Conservation (phyloP, 2,329 filamentous ascomycete species). For the Ascocoryne sarcoides region DNA sequence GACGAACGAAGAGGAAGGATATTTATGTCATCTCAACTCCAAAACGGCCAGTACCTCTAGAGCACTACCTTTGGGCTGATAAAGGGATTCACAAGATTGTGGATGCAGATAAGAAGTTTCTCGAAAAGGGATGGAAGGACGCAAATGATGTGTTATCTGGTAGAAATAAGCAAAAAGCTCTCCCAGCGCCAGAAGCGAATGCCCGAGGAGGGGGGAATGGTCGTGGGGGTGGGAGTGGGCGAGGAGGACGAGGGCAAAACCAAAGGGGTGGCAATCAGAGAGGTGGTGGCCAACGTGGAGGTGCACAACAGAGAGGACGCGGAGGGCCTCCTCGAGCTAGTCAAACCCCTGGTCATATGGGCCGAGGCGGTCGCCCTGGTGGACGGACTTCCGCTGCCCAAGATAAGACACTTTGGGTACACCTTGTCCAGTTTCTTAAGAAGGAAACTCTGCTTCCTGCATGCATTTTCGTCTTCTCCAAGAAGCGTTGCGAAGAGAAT, state of each 20-base stretch:
- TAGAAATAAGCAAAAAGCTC: constrained; percentile 64
- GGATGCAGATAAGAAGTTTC: constrained; percentile 80
- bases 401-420: constrained; percentile 94
- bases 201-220: constrained; percentile 40
- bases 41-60: constrained; percentile 87
- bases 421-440: constrained; percentile 82
- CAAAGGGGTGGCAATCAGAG: constrained; percentile 41
- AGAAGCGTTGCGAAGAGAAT: constrained; percentile 95
- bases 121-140: constrained; percentile 91
- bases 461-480: constrained; percentile 98
- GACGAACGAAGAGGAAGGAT: constrained; percentile 94
- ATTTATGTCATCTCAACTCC: constrained; percentile 98
- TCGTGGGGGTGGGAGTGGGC: constrained; percentile 47
- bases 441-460: constrained; percentile 82
- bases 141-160: constrained; percentile 76
- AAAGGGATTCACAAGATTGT: constrained; percentile 94
- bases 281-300: constrained; percentile 34
- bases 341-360: constrained; percentile 74
- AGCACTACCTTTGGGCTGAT: constrained; percentile 93
- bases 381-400: constrained; percentile 85
- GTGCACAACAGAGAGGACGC: constrained; percentile 42
- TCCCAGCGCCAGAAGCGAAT: constrained; percentile 29
- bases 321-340: constrained; percentile 39
- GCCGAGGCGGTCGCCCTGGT: constrained; percentile 73
- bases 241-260: constrained; percentile 43